Base-by-base conservation (phyloP, 225 moss, liverwort and hornwort species). In the Thuidium tamariscinum region DNA sequence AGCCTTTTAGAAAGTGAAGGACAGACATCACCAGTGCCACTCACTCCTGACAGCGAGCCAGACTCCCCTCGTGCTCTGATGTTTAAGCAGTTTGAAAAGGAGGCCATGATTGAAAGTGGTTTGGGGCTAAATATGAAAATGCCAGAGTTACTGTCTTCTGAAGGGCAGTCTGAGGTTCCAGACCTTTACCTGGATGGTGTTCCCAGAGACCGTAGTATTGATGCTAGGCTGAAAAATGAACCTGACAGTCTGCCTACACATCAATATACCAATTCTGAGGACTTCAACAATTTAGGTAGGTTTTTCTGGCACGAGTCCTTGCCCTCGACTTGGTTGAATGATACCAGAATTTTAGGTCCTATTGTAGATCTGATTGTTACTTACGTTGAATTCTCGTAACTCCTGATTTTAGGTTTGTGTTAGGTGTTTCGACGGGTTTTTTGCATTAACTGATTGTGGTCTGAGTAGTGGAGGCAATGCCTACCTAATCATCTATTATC, bases 31-130 rank as follows among this genome's bases (percentile, higher is more conserved):
- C 86, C 88, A 81, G 90, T 87, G 86, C 77, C 84, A 60, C 89
- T 89, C 83, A 95, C 92, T 85, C 92, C 94, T 36, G 97, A 97
- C 84, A 99, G 92, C 88, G 95, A 99, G 82, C 89, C 91, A 84
- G 97, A 97, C 91, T 97, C 98, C 68, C 98, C 98, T 80, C 92
- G 97, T 68, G 98, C 98, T 81, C 66, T 94, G 82, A 86, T 97
- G 87, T 93, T 97, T 74, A 94, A 95, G 94, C 96, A 99, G 87
- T 95, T 97, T 87, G 97, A 99, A 87, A 94, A 94, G 87, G 98
- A 99, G 91, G 95, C 96, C 76, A 89, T 95, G 78, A 84, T 96
- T 80, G 97, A 96, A 89, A 93, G 95, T 86, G 96, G 95, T 86
- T 86, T 95, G 77, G 97, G 92, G 42, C 84, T 94, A 62, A 93